phyloP scores from a whole-genome alignment of 768 basidiomycete species.

The Cantharellus anzutake region DNA sequence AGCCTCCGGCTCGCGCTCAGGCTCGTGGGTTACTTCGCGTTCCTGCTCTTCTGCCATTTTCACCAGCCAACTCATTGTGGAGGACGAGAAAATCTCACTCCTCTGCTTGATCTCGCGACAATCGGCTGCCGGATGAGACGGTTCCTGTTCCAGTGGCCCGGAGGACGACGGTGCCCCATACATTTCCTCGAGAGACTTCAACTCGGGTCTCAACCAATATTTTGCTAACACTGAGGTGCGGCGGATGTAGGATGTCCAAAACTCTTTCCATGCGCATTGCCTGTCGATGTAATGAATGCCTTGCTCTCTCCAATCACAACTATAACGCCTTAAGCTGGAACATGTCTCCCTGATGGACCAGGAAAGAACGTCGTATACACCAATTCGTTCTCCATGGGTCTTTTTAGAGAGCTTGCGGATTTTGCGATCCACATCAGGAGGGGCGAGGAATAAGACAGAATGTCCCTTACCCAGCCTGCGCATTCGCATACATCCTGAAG shows the following conservation, averaged over 20 bases:
- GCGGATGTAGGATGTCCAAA: constrained; percentile 20
- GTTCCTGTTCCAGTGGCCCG: too few relatives aligned
- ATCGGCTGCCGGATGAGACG: too few relatives aligned
- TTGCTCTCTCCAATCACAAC: too few relatives aligned
- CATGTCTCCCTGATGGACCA: constrained; percentile 32
- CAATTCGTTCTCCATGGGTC: neutral
- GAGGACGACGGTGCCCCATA: too few relatives aligned
- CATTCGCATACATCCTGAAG: constrained; percentile 35
- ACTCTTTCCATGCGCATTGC: too few relatives aligned
- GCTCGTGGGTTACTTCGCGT: neutral
- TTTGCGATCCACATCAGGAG: constrained; percentile 21
- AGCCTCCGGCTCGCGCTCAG: neutral
- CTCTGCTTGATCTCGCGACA: neutral
- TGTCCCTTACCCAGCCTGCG: constrained; percentile 29
- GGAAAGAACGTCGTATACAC: constrained; percentile 18
- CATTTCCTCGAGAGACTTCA: constrained; percentile 3
- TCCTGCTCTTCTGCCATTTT: neutral
- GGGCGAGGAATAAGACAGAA: constrained; percentile 30
- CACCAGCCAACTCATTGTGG: neutral
- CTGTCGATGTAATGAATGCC: too few relatives aligned
- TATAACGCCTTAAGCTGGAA: too few relatives aligned
- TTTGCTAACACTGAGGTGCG: constrained; percentile 2
- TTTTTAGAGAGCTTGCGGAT: constrained; percentile 12
- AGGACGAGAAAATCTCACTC: neutral
- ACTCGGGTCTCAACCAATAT: constrained; percentile 9